Percentiles rank a stretch among this genome's conserved stretches.
Conservation (phyloP, 1,284 basidiomycete genomes). For the Gymnopus androsaceus region DNA sequence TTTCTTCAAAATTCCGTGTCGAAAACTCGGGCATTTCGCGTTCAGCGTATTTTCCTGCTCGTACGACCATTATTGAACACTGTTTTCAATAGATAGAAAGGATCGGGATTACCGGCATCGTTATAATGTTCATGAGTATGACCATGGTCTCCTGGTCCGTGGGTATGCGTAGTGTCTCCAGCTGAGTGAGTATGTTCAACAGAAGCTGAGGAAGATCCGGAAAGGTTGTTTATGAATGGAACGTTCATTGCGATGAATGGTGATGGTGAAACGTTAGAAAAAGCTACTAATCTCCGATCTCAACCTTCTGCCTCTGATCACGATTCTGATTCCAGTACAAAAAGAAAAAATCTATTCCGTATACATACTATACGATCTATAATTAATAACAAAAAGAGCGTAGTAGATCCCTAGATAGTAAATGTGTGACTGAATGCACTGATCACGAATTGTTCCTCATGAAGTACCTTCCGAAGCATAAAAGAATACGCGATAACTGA, state of each 20-base stretch:
- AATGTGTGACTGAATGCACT: not conserved
- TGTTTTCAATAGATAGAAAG: not conserved
- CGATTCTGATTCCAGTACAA: no score
- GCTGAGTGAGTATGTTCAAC: slow-evolving; percentile 42
- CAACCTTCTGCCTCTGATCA: no score
- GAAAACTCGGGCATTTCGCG: slow-evolving; percentile 91
- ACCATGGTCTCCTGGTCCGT: slow-evolving; percentile 73
- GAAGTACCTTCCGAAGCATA: no score
- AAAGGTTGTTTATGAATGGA: slow-evolving; percentile 72
- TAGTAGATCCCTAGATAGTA: not conserved
- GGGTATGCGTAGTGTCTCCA: slow-evolving; percentile 41
- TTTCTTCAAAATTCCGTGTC: slow-evolving; percentile 83
- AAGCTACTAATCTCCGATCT: no score
- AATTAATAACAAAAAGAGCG: not conserved
- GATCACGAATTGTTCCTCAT: no score
- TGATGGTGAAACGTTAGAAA: not conserved
- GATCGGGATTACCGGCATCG: slow-evolving; percentile 64
- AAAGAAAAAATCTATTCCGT: not conserved
- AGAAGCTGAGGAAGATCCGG: slow-evolving; percentile 33
- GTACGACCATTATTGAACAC: slow-evolving; percentile 1
- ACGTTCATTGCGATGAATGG: slow-evolving; percentile 49
- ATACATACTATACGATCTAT: slow-evolving; percentile 3
- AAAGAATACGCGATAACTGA: not conserved
- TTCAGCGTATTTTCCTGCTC: slow-evolving; percentile 86
- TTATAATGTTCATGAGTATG: slow-evolving; percentile 92